Conservation (phyloP, 2,329 filamentous ascomycete species). For the Cladosporium sp. region DNA sequence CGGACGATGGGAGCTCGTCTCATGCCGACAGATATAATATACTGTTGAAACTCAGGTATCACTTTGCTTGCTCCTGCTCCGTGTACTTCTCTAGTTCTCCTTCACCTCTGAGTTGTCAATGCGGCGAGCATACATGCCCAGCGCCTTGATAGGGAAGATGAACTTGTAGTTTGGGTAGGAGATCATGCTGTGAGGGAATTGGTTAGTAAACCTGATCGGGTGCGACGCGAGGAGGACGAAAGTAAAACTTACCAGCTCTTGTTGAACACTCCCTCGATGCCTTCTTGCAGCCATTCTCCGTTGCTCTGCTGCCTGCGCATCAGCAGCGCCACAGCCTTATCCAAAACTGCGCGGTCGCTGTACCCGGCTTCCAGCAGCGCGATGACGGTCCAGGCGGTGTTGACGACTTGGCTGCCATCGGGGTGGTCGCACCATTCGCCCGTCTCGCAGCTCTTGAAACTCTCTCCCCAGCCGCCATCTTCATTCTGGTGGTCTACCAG, state of each 20-base stretch:
- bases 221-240: neutral
- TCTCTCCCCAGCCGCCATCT: constrained; percentile 97
- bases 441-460: constrained; percentile 81
- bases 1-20: no score
- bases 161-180: constrained; percentile 99
- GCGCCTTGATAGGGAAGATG: constrained; percentile 87
- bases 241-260: constrained; percentile 77
- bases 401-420: constrained; percentile 81
- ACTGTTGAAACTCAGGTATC: neutral
- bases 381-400: constrained; percentile 83
- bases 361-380: constrained; percentile 81
- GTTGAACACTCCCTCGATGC: constrained; percentile 98
- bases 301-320: constrained; percentile 83
- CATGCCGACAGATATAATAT: neutral
- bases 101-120: constrained; percentile 58
- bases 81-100: neutral
- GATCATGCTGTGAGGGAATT: constrained; percentile 70
- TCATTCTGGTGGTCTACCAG: constrained; percentile 78
- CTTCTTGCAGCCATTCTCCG: constrained; percentile 93
- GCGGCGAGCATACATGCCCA: constrained; percentile 80
- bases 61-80: no score
- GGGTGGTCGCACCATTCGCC: constrained; percentile 73
- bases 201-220: constrained; percentile 22
- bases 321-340: constrained; percentile 74
- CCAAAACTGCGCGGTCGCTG: constrained; percentile 71